Conservation (phyloP, 768 basidiomycete species). For the Suillus placidus region DNA sequence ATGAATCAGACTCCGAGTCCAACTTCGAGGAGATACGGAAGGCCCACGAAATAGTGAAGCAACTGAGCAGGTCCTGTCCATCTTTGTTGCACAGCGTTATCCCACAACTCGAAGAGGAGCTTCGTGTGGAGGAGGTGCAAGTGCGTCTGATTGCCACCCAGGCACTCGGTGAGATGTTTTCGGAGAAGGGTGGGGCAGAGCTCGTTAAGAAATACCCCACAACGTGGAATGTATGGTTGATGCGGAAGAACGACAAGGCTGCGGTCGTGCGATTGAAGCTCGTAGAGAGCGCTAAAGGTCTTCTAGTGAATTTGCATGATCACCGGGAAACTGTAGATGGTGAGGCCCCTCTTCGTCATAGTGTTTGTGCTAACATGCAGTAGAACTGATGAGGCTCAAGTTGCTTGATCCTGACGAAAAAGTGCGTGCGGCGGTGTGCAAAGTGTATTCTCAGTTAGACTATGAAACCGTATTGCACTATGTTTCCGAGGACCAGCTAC, state of each 20-base stretch:
- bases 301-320: slow-evolving; percentile 70
- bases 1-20: slow-evolving; percentile 55
- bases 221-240: slow-evolving; percentile 86
- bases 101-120: slow-evolving; percentile 89
- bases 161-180: slow-evolving; percentile 89
- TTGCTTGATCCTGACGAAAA: slow-evolving; percentile 89
- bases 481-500: slow-evolving; percentile 64
- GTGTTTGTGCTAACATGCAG: slow-evolving; percentile 6
- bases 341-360: slow-evolving; percentile 34
- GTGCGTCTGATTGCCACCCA: slow-evolving; percentile 83
- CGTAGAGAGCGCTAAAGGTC: slow-evolving; percentile 65
- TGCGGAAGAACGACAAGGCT: slow-evolving; percentile 75
- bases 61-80: slow-evolving; percentile 79
- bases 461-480: slow-evolving; percentile 90
- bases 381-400: slow-evolving; percentile 65
- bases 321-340: slow-evolving; percentile 73
- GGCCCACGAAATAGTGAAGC: slow-evolving; percentile 86
- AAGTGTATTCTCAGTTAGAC: slow-evolving; percentile 79
- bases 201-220: slow-evolving; percentile 77
- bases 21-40: slow-evolving; percentile 68
- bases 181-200: slow-evolving; percentile 71
- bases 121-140: slow-evolving; percentile 71
- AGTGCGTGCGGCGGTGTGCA: slow-evolving; percentile 84
- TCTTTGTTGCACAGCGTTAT: slow-evolving; percentile 85
- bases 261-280: slow-evolving; percentile 74